These are phyloP conservation scores for Thecaphora thlaspeos DNA, from an alignment of 1,284 basidiomycete species.

Conservation along the genomic window DNA sequence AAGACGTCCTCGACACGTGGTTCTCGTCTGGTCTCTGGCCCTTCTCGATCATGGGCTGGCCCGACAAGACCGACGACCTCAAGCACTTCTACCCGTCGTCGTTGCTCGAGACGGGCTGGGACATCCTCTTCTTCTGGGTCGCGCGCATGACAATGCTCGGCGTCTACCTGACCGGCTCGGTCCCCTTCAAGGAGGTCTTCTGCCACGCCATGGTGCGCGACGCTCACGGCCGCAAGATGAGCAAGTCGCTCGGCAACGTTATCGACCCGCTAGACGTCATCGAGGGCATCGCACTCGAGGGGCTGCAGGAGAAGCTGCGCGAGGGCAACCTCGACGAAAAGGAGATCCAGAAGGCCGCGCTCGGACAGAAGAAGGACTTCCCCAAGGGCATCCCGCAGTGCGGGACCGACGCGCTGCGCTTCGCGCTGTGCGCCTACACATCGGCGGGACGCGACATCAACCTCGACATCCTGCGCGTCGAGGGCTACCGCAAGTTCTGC, in stretches of 20 bases:
- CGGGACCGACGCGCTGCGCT: conserved; percentile 92
- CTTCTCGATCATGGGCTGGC: conserved; percentile 97
- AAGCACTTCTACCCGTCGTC: conserved; percentile 79
- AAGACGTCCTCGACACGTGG: conserved; percentile 98
- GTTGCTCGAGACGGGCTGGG: conserved; percentile 96
- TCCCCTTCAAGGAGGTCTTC: conserved; percentile 97
- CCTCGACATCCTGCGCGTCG: conserved; percentile 90
- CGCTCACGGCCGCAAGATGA: conserved; percentile 98
- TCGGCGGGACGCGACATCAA: conserved; percentile 63
- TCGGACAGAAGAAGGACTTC: conserved; percentile 98
- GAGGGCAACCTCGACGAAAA: conserved; percentile 92
- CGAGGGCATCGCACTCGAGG: conserved; percentile 77
- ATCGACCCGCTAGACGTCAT: conserved; percentile 97
- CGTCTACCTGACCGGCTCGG: conserved; percentile 78
- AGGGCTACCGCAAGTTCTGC: conserved; percentile 97
- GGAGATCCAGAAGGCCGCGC: conserved; percentile 85
- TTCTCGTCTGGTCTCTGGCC: conserved; percentile 99
- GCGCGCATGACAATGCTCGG: conserved; percentile 97
- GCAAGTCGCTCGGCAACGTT: conserved; percentile 96
- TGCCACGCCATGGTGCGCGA: conserved; percentile 99
- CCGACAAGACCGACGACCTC: conserved; percentile 62
- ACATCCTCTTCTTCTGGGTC: conserved; percentile 99
- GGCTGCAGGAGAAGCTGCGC: conserved; percentile 81
- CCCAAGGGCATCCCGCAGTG: conserved; percentile 99
- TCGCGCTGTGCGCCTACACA: conserved; percentile 92